phyloP scores from a whole-genome alignment of 139 green algal species.

The Closterium sp. region DNA sequence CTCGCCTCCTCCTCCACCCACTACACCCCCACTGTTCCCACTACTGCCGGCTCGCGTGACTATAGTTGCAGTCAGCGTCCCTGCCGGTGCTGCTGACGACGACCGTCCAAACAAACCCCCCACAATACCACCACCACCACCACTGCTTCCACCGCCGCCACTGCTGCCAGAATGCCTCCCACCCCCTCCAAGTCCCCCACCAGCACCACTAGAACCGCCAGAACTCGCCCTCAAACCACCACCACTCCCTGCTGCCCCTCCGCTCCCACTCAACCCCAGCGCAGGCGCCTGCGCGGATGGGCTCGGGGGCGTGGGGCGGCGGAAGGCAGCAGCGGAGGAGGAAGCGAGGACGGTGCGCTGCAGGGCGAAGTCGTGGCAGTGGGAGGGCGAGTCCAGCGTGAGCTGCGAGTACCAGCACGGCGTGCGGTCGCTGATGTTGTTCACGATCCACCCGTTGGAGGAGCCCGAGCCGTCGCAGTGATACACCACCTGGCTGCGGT shows the following conservation, averaged over 20 bases:
- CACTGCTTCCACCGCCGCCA: too few species aligned
- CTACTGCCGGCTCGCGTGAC: not conserved
- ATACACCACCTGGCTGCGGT: not conserved
- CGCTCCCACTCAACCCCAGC: not conserved
- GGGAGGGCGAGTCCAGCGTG: not conserved
- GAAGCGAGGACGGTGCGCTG: not conserved
- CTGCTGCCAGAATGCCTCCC: too few species aligned
- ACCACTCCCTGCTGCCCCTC: not conserved
- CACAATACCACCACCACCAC: not conserved
- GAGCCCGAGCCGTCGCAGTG: not conserved
- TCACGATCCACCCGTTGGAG: slow-evolving; percentile 4
- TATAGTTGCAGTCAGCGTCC: not conserved
- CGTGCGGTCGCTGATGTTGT: slow-evolving; percentile 10
- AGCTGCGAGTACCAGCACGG: not conserved
- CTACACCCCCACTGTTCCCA: not conserved
- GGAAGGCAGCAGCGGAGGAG: not conserved
- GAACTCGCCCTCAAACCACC: not conserved
- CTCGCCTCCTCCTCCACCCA: not conserved
- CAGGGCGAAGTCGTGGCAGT: not conserved
- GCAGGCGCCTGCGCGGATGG: not conserved
- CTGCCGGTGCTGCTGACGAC: not conserved
- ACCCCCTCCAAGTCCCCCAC: not conserved
- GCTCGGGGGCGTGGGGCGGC: not conserved
- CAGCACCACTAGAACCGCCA: not conserved
- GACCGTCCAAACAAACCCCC: not conserved